Base-by-base conservation (phyloP, 345 rosid genomes). In the Angophora floribunda region DNA sequence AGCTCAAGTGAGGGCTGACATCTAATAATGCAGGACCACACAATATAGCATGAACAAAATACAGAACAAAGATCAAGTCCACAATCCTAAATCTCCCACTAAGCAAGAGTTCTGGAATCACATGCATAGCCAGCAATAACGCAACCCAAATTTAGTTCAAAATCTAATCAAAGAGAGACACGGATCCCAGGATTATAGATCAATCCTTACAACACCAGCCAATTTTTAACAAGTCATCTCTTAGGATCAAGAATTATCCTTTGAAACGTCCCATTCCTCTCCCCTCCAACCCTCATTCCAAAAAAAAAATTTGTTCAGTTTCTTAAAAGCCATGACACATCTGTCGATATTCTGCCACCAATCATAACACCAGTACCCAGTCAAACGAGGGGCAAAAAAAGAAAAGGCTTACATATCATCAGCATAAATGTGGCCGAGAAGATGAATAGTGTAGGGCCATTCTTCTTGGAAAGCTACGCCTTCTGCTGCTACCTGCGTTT, bases 381-480 rank as follows among this genome's bases (percentile, higher is more conserved):
- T 28, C 13, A 17, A n/a, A n/a, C 28, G 79, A 16, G 57, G 65
- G 89, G 41, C 41, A 36, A 36, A 44, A 85, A 88, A 36, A 44
- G 50, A 87, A 32, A 36, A 52, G 44, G 86, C 93, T 88, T 91
- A 96, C 99, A 93, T 91, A 90, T 96, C 98, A 44, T 95, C 91
- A 10, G 88, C 90, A 90, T 95, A 96, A 57, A 93, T 88, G 89
- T 95, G 93, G 79, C 95, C 98, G 6, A 97, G 96, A 52, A 96
- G 97, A 91, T 95, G 98, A 89, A 97, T 92, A 14, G 92, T 92
- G 87, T 95, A 98, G 84, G 98, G 99, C 99, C 99, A 98, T n/a
- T 98, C 97, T 85, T 93, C 96, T 67, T 94, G 97, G 89, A 93
- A 96, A 24, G 94, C 87, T 85, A 92, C 59, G 70, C 98, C 98